Conservation (phyloP, 768 basidiomycete species). For the Auriculariales sp. region DNA sequence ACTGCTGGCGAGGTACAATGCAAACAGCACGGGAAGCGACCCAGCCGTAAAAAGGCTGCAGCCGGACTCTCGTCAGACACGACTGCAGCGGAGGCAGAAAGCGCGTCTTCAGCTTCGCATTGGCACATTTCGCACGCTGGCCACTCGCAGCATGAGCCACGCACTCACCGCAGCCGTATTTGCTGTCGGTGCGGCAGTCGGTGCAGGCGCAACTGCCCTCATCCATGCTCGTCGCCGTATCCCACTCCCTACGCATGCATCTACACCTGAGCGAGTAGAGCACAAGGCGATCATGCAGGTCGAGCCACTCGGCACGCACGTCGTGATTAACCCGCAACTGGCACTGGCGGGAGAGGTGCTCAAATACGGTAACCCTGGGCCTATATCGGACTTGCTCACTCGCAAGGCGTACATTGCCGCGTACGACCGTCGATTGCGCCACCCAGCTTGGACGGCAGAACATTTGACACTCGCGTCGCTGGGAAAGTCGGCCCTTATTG, state of each 20-base stretch:
- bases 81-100: too few relatives aligned
- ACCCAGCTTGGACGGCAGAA: slow-evolving; percentile 96
- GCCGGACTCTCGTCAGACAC: too few relatives aligned
- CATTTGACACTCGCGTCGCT: slow-evolving; percentile 75
- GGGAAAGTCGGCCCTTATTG: slow-evolving; percentile 26
- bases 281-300: slow-evolving; percentile 9
- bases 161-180: slow-evolving; percentile 54
- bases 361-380: slow-evolving; percentile 78
- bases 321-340: background rate
- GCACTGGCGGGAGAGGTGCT: slow-evolving; percentile 27
- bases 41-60: too few relatives aligned
- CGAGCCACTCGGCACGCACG: slow-evolving; percentile 2
- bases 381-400: slow-evolving; percentile 63
- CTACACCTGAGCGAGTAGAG: slow-evolving; percentile 28
- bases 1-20: too few relatives aligned
- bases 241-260: slow-evolving; percentile 26
- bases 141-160: background rate
- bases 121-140: too few relatives aligned
- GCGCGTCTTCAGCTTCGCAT: too few relatives aligned
- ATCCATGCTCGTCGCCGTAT: slow-evolving; percentile 8
- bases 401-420: slow-evolving; percentile 76
- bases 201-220: slow-evolving; percentile 41
- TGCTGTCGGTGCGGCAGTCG: slow-evolving; percentile 68
- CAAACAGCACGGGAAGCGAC: too few relatives aligned
- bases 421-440: slow-evolving; percentile 80